Evolutionary conservation across 805 yeast genomes (phyloP), one percentile per base, ranked within the genome.

Genomic region (Cephaloascus fragrans): DNA sequence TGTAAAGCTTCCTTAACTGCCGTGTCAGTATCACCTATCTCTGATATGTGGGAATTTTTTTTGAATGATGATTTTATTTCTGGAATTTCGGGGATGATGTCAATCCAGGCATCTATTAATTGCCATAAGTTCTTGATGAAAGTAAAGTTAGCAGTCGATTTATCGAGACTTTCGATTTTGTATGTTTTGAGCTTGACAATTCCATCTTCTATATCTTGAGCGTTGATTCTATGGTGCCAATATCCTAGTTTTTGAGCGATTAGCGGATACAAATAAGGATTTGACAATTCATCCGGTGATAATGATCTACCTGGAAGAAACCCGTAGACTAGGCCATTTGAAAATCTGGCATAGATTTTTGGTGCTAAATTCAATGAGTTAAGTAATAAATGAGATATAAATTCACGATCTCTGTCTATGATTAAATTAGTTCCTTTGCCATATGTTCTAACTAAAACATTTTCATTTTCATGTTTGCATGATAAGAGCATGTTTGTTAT

Each of bases 261-360:
- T 18, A 73, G 65, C 1, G 75, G 76, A 56, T 67, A 79, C 12
- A 82, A 44, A 12, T 50, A 45, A 3, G 64, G 64, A 35, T 66
- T 47, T 23, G 71, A 59, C 41, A 83, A 59, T 47, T 83, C 85
- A 12, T 61, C 57, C 5, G 78, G 72, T 4, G 69, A 62, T 28
- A 80, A 60, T 0, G 89, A 71, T 20, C 80, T 53, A 8, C 93
- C 93, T 1, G 75, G 71, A 8, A 80, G 62, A 49, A 63, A 83
- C 4, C 85, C 88, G 50, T 83, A 83, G 10, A 83, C 72, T 34
- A 83, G 64, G 1, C 93, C 93, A 54, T 83, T 83, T 26, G 75
- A 73, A 48, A 83, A 80, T 38, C 83, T 59, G 3, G 84, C 81
- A 51, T 73, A 74, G 19, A 83, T 69, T 1, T 79, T 69, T 1